Base-by-base conservation (phyloP, 208 protist genomes). In the Phytomonas serpens region DNA sequence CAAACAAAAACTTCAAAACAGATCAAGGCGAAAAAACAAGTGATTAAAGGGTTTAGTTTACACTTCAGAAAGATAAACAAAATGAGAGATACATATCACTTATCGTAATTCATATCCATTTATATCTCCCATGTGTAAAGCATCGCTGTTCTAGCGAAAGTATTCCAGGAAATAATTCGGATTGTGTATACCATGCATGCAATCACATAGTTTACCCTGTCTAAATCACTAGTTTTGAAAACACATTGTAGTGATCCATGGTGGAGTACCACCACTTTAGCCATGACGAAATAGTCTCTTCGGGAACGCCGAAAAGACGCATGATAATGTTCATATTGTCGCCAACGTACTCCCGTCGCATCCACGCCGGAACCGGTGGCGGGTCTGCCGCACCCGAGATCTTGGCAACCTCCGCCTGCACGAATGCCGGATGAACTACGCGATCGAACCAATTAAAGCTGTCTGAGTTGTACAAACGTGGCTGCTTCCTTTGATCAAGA, bases 191-290 rank as follows among this genome's bases (percentile, higher is more conserved):
- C 16, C 9, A 23, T 51, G 16, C 16, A 51, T 11, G 3, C 40
- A 51, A 19, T 11, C 16, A 19, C 16, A 19, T 11, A 11, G 40
- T 11, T 51, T 51, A 51, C 40, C 40, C 47, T 36, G 6, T 19
- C 16, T 57, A 57, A 57, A 57, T 57, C 47, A 27, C 19, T 19
- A 90, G 32, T 52, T 84, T 82, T 32, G 84, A 81, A 71, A 92
- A 92, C 82, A 92, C 87, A 75, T 93, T 95, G 80, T 95, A 95
- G 71, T 95, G 90, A 65, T 95, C 90, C 19, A 84, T 65, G 40
- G 76, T 61, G 34, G 62, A 65, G 75, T 93, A 95, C 79, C 85
- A 95, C 77, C 72, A 79, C 67, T 81, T 69, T 32, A 76, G 72
- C 76, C 70, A 86, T 38, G 37, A 33, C 23, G 71, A 32, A 61